Evolutionary conservation across 1,284 basidiomycete species (phyloP).

Genomic region (Pseudomicrostroma phylloplanum): DNA sequence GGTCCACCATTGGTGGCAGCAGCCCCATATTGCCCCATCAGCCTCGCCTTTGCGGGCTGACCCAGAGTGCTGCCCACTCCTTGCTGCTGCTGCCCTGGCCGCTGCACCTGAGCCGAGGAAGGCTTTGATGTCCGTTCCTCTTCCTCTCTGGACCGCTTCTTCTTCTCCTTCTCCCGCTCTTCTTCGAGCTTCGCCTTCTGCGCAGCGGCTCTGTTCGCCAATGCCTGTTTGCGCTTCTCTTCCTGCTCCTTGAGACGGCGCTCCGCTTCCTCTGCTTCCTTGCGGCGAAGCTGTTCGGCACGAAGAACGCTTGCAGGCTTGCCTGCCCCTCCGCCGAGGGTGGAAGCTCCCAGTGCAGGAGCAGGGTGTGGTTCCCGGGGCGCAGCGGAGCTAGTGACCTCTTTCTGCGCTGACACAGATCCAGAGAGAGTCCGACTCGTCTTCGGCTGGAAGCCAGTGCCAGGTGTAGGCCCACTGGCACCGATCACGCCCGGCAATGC

Average conservation of each 20-base stretch:
- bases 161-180: no score
- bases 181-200: no score
- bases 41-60: no score
- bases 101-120: neutral
- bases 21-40: no score
- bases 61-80: no score
- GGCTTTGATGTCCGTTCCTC: no score
- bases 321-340: neutral
- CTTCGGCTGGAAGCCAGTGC: conserved; percentile 6
- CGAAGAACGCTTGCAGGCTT: conserved; percentile 27
- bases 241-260: conserved; percentile 29
- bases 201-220: no score
- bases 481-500: neutral
- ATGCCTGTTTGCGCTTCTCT: conserved; percentile 23
- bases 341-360: neutral
- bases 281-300: conserved; percentile 29
- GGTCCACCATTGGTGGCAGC: no score
- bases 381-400: neutral
- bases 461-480: neutral
- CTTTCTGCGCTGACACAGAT: no score
- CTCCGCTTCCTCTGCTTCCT: conserved; percentile 32
- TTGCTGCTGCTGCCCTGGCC: neutral
- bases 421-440: neutral
- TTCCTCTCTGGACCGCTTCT: no score
- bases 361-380: neutral